Evolutionary conservation across 1,284 basidiomycete species (phyloP), one percentile per base, ranked within the genome.

Genomic region (Amylostereum areolatum): DNA sequence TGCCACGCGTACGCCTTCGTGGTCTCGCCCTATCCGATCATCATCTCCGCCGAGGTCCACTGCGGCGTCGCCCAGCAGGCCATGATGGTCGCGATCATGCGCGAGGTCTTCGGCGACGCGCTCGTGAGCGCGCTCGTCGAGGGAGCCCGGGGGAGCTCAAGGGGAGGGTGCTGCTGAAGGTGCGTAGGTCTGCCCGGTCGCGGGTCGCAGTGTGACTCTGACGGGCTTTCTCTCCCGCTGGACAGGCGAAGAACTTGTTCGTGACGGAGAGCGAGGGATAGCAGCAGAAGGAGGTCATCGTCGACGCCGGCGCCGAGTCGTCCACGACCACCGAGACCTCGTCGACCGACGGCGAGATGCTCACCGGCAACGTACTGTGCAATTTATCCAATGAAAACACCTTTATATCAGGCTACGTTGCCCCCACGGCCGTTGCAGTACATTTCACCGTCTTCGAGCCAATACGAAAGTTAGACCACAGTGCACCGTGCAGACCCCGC

Each of bases 11-110:
- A 98, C 62, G 95, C 92, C 0, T 99, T 99, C 62, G 83, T 92
- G 34, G 80, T 90, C 0, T 97, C 93, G 2, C 91, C 93, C 0
- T 98, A 95, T 63, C 96, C 96, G 0, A 74, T 99, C 58, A 89
- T 99, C 62, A 86, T 99, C 54, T 97, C 92, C 8, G 87, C 94
- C 18, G 96, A 99, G 70, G 81, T 97, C 1, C 95, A 97, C 61
- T 97, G 92, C 64, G 75, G 81, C 0, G 59, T 92, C 3, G 66
- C 77, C 24, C 92, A 97, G 66, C 96, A 99, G 65, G 89, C 89
- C 43, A 75, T 78, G 62, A 76, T 98, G 29, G 93, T 85, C 0
- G 63, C 71, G 2, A 91, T 96, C 54, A 84, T 99, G 77, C 73
- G 66, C 11, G 79, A 85, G 32, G 82, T 81, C 1, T 91, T 99